Base-by-base conservation (phyloP, 495 filamentous ascomycete species). In the Lasiosphaeria ovina region DNA sequence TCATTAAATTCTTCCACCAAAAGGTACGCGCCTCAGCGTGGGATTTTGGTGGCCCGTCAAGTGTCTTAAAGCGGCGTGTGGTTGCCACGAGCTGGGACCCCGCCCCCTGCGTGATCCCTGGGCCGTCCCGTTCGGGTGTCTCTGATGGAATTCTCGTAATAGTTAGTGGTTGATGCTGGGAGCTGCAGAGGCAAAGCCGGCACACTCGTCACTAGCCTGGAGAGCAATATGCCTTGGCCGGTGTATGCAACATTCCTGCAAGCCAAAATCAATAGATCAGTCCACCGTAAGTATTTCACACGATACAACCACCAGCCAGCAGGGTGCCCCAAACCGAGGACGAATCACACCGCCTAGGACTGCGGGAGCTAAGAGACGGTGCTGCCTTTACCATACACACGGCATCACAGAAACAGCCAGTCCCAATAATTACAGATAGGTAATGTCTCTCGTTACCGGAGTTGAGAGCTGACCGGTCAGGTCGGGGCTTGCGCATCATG, bases 11-110 rank as follows among this genome's bases (percentile, higher is more conserved):
- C 47, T 12, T 31, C 47, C 24, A 24, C 49, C 0, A 24, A n/a
- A 4, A 9, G 49, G 49, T 51, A 51, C 49, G 12, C 32, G 49
- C 7, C 17, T 6, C 7, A 4, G 3, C 49, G 32, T n/a, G 9
- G n/a, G 32, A 7, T 7, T 51, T 9, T 35, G 49, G 17, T 17
- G 49, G 32, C 9, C 32, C 5, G 32, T 32, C 12, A 35, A 51
- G 49, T 51, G 4, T 51, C 49, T 51, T 51, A 51, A 51, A 51
- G 49, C 49, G 49, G 49, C 49, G 17, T 11, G 49, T 10, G 49
- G 8, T 50, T 17, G 47, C 47, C 7, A 16, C n/a, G 8, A 31
- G n/a, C 8, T 7, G n/a, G 7, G n/a, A 3, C 49, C n/a, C 49
- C 49, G 11, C 17, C 12, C 17, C 11, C 6, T 32, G 49, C 49